phyloP scores from a whole-genome alignment of 2,329 filamentous ascomycete genomes.

The Fusarium sp. region DNA sequence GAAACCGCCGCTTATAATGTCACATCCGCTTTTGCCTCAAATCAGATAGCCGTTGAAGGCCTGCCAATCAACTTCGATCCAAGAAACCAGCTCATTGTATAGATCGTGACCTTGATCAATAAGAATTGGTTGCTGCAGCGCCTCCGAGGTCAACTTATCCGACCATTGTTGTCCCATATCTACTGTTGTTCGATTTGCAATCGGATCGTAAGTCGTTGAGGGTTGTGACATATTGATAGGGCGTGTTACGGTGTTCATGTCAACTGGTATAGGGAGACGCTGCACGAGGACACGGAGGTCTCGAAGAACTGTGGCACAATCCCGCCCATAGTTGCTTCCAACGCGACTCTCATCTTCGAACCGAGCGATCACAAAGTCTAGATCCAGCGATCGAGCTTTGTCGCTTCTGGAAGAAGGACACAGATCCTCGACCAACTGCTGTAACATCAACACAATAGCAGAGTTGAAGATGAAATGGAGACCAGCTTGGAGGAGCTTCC shows the following conservation, averaged over 20 bases:
- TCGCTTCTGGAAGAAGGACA: conserved; percentile 44
- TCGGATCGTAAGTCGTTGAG: conserved; percentile 36
- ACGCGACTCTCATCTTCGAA: conserved; percentile 57
- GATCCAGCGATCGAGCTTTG: conserved; percentile 47
- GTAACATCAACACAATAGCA: conserved; percentile 62
- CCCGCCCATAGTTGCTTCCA: conserved; percentile 55
- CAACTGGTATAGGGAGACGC: conserved; percentile 49
- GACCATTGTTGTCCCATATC: conserved; percentile 45
- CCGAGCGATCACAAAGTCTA: conserved; percentile 58
- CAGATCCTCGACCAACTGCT: conserved; percentile 57
- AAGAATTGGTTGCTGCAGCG: conserved; percentile 46
- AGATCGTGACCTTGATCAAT: conserved; percentile 51
- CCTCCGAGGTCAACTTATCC: conserved; percentile 37
- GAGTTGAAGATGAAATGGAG: conserved; percentile 66
- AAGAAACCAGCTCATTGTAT: conserved; percentile 55
- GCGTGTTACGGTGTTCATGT: conserved; percentile 10
- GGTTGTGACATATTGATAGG: conserved; percentile 21
- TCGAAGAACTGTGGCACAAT: conserved; percentile 56
- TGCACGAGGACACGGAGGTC: conserved; percentile 56
- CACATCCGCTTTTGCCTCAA: conserved; percentile 4
- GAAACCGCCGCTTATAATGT: not conserved
- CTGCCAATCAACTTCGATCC: conserved; percentile 56
- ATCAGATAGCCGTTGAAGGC: conserved; percentile 49
- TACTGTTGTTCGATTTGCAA: conserved; percentile 33
- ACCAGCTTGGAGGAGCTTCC: conserved; percentile 59